These are phyloP conservation scores for Aspergillus awamori DNA, from an alignment of 2,329 filamentous ascomycete species.

Conservation along the genomic window DNA sequence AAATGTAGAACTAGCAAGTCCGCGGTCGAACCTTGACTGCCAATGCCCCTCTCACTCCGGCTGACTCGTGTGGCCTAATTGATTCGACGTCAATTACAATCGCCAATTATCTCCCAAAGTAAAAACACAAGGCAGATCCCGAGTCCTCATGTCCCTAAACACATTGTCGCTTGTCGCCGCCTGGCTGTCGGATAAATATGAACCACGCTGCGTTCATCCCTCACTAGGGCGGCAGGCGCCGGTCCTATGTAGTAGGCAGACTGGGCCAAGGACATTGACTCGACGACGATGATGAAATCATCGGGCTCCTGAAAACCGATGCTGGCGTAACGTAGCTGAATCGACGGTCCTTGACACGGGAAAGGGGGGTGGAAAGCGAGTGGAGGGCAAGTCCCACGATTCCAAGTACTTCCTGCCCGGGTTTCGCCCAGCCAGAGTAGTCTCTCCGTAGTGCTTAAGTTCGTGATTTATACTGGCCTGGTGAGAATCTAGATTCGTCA, in stretches of 20 bases:
- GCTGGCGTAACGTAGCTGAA: not conserved
- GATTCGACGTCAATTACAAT: not conserved
- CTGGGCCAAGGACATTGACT: not conserved
- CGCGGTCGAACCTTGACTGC: not conserved
- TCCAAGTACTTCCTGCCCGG: not conserved
- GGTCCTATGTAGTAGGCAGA: not conserved
- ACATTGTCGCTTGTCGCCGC: not conserved
- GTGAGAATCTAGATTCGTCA: too few relatives aligned
- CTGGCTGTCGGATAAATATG: not conserved
- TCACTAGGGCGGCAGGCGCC: not conserved
- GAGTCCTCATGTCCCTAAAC: not conserved
- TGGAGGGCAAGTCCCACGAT: too few relatives aligned
- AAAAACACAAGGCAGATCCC: not conserved
- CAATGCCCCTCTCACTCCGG: not conserved
- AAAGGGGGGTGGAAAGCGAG: not conserved
- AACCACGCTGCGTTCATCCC: not conserved
- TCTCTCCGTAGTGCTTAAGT: not conserved
- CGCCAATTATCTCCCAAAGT: conserved; percentile 3
- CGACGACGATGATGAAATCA: not conserved
- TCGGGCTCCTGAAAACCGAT: not conserved
- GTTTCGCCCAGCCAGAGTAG: not conserved
- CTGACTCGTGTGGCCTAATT: not conserved
- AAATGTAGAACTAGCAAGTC: not conserved
- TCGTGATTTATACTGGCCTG: too few relatives aligned
- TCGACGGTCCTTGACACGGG: not conserved